Base-by-base conservation (phyloP, 2,329 filamentous ascomycete species). In the Trichoderma lentiforme region DNA sequence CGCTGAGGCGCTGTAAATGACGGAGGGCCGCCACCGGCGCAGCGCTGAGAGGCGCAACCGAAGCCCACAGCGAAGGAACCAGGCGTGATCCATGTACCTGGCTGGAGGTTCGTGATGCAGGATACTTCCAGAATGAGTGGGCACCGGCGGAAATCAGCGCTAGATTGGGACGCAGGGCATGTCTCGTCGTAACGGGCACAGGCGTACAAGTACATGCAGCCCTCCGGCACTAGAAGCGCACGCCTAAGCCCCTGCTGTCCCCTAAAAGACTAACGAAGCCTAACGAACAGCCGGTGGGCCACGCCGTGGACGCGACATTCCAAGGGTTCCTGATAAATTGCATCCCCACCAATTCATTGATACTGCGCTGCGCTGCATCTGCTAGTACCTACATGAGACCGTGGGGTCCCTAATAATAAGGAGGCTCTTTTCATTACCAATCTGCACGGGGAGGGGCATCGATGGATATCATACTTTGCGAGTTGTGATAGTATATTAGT, bases 301-400 rank as follows among this genome's bases (percentile, higher is more conserved):
- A 62, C 57, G 39, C 65, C 39, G 60, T 51, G 57, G 57, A 60
- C 57, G 57, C 39, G 39, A 53, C 36, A 62, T 70, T 67, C 66
- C 65, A 68, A 70, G 66, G 66, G 57, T 70, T 70, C 57, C 66
- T 70, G 66, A 70, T 70, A 70, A 70, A 70, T 70, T 70, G 66
- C 66, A 70, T 61, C 66, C 28, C 66, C 66, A 70, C 66, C 66
- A 32, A 47, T 32, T 60, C n/a, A 21, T 34, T 60, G 28, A 32
- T 34, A 32, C 32, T 24, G 58, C 15, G 36, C 34, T 36, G 34
- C 34, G 12, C 61, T 28, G 61, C 34, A 34, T 51, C 56, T 32
- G 28, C 5, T 56, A 26, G 51, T 28, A 56, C 53, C 53, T 57
- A 57, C 53, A 57, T 57, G 57, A 21, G 57, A 32, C 56, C 56